phyloP scores from a whole-genome alignment of 2,329 filamentous ascomycete genomes.

The Penicillium sp. region DNA sequence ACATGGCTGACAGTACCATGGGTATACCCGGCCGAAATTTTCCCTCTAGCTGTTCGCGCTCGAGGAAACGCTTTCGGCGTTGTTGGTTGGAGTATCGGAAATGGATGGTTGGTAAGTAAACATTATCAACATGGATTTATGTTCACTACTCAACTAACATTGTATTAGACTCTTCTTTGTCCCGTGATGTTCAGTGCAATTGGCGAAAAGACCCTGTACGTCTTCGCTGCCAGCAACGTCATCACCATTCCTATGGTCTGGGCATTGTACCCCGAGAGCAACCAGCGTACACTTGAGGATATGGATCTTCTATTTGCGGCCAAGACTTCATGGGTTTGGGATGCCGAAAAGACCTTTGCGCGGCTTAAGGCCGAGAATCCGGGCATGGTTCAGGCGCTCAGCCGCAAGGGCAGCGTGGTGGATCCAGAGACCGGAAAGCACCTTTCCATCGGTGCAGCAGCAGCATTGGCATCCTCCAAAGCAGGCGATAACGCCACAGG shows the following conservation, averaged over 20 bases:
- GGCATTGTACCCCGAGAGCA: conserved; percentile 74
- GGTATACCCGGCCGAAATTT: conserved; percentile 73
- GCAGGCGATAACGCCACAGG: conserved; percentile 4
- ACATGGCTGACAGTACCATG: conserved; percentile 65
- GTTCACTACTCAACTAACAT: conserved; percentile 13
- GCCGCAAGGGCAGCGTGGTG: conserved; percentile 34
- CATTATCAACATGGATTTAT: conserved; percentile 8
- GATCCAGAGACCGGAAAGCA: conserved; percentile 35
- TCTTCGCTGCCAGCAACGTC: conserved; percentile 70
- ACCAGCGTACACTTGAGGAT: conserved; percentile 72
- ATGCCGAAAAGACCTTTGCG: conserved; percentile 66
- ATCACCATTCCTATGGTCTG: conserved; percentile 70
- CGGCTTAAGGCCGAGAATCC: conserved; percentile 64
- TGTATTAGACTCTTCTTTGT: conserved; percentile 49
- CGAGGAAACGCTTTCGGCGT: conserved; percentile 77
- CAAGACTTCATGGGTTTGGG: conserved; percentile 69
- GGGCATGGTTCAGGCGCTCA: conserved; percentile 46
- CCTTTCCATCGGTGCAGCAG: conserved; percentile 8
- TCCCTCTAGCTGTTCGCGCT: conserved; percentile 69
- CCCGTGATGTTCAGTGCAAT: conserved; percentile 66
- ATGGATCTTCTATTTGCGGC: conserved; percentile 73
- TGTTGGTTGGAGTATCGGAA: conserved; percentile 74
- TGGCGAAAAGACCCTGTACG: conserved; percentile 71
- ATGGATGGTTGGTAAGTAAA: conserved; percentile 60
- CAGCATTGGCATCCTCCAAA: conserved; percentile 3